Evolutionary conservation across 2,329 filamentous ascomycete species (phyloP).

Genomic region (Diplodia scrobiculata): DNA sequence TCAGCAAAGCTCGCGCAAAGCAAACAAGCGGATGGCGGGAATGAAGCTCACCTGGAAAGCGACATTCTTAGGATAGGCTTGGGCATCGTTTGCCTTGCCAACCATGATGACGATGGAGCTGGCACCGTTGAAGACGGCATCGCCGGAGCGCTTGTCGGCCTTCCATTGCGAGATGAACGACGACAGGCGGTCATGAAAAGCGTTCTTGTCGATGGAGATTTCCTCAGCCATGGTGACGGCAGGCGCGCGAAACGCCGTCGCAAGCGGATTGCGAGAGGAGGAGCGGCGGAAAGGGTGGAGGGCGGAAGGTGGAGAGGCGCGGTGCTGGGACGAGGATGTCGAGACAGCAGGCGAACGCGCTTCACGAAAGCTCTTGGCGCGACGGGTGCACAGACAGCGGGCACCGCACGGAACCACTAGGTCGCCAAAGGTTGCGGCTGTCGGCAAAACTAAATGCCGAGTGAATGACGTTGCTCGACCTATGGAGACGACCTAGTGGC

Average conservation of each 20-base stretch:
- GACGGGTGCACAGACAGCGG: conserved; percentile 4
- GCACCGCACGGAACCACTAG: too few species aligned
- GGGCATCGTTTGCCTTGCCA: conserved; percentile 89
- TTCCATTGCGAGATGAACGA: conserved; percentile 92
- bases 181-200: conserved; percentile 90
- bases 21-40: conserved; percentile 13
- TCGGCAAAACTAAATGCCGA: conserved; percentile 10
- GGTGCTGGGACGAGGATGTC: conserved; percentile 17
- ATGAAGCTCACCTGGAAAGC: conserved; percentile 77
- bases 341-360: conserved; percentile 26
- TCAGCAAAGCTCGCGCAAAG: conserved; percentile 26
- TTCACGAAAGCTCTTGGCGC: conserved; percentile 29
- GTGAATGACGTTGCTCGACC: conserved; percentile 27
- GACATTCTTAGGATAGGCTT: conserved; percentile 91
- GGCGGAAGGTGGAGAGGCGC: conserved; percentile 30
- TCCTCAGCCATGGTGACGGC: conserved; percentile 60
- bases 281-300: conserved; percentile 30
- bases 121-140: conserved; percentile 81
- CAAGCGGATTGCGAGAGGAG: conserved; percentile 31
- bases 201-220: conserved; percentile 91
- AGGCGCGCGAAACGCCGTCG: conserved; percentile 33
- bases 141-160: conserved; percentile 85
- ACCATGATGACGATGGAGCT: conserved; percentile 86
- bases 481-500: not conserved
- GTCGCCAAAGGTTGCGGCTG: not conserved